Evolutionary conservation across 2,329 filamentous ascomycete species (phyloP).

Genomic region (Colletotrichum noveboracense): DNA sequence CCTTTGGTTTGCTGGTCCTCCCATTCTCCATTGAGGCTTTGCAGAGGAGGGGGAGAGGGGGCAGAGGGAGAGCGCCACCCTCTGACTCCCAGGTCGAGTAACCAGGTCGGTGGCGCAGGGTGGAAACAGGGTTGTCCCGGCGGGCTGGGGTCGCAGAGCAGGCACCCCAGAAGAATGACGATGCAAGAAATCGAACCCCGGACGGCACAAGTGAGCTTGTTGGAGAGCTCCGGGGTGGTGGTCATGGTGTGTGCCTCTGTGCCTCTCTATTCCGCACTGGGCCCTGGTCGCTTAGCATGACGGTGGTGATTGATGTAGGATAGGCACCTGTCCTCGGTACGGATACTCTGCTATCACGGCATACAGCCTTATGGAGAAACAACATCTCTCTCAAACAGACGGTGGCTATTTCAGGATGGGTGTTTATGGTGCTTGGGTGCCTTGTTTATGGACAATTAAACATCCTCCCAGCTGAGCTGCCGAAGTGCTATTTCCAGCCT

Average conservation of each 20-base stretch:
- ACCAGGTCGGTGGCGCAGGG: constrained; percentile 14
- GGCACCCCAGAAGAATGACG: constrained; percentile 7
- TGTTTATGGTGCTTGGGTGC: background rate
- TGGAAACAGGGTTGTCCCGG: background rate
- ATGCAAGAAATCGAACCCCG: constrained; percentile 10
- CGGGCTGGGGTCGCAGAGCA: background rate
- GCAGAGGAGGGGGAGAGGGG: background rate
- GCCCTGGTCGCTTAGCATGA: constrained; percentile 12
- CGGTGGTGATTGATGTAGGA: background rate
- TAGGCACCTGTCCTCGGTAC: background rate
- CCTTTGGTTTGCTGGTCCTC: background rate
- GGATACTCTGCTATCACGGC: background rate
- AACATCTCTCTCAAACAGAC: background rate
- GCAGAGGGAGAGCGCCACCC: background rate
- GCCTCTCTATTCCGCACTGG: background rate
- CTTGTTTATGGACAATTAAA: background rate
- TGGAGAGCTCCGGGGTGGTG: background rate
- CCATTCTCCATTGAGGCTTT: background rate
- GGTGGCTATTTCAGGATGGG: background rate
- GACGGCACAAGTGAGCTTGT: background rate
- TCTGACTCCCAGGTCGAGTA: background rate
- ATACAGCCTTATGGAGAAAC: constrained; percentile 8
- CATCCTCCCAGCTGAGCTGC: background rate
- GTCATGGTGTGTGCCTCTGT: background rate
- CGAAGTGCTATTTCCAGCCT: background rate